Evolutionary conservation across 1,139 yeast species (phyloP), one percentile per base, ranked within the genome.

Genomic region (Geotrichum klebahnii): DNA sequence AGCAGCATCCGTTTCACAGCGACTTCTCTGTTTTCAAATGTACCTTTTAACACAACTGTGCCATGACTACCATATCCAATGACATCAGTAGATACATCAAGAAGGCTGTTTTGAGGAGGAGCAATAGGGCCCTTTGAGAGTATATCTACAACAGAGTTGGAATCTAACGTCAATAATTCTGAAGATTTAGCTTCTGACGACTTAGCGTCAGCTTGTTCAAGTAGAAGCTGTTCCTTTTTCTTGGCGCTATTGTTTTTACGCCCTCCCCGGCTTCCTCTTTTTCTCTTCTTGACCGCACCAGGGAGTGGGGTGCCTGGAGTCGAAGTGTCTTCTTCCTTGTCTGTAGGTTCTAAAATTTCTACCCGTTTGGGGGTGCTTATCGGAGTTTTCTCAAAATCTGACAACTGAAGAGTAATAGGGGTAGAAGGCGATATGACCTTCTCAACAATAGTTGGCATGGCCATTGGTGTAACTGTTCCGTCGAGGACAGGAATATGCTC

Each of bases 61-160:
- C 98, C 98, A 62, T 92, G 96, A 1, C 97, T 88, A 1, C 99
- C 99, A 64, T 87, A 88, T 1, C 99, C 98, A 45, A 92, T 69
- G 22, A 89, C 77, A 39, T 78, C 80, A 57, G 85, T 85, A 0
- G 94, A 80, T 2, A 90, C 79, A 0, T 76, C 69, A 53, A 88
- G 68, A 48, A 80, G 81, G 50, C 78, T 80, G 54, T 54, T 62
- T 59, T 53, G 59, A 33, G 32, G 35, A 16, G 41, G 44, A n/a
- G n/a, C n/a, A n/a, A n/a, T n/a, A n/a, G n/a, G n/a, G n/a, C n/a
- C n/a, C n/a, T n/a, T n/a, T n/a, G n/a, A n/a, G n/a, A n/a, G n/a
- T n/a, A n/a, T n/a, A n/a, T n/a, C n/a, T n/a, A n/a, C n/a, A n/a
- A n/a, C n/a, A n/a, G n/a, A n/a, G n/a, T n/a, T n/a, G n/a, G n/a